A percentile compares a stretch with the other conserved stretches of the same genome.
Evolutionary conservation across 768 basidiomycete species (phyloP).

Genomic region (Panaeolus papilionaceus): DNA sequence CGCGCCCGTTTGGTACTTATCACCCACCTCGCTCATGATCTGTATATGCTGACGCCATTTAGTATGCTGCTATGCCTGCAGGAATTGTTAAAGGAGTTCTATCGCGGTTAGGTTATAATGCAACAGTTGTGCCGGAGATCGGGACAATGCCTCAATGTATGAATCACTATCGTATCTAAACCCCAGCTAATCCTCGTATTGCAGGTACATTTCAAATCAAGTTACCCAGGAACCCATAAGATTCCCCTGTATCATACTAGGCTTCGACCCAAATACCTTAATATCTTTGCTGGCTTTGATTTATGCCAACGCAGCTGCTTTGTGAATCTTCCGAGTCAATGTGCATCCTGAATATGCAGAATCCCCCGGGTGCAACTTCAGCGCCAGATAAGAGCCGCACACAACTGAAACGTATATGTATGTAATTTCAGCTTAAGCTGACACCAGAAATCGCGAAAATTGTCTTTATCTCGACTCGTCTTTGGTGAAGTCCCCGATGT

Average conservation of each 20-base stretch:
- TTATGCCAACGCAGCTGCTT: not conserved
- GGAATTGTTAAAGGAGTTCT: conserved; percentile 89
- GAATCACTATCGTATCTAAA: conserved; percentile 16
- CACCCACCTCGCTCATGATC: not conserved
- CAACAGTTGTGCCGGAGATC: conserved; percentile 80
- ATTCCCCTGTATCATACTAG: not conserved
- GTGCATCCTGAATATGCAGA: no score
- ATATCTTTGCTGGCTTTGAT: not conserved
- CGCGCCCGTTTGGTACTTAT: conserved; percentile 68
- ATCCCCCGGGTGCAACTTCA: no score
- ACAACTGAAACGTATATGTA: no score
- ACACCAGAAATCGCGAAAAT: no score
- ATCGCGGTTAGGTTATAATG: conserved; percentile 75
- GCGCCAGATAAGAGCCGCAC: no score
- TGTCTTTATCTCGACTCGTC: no score
- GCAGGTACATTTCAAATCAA: conserved; percentile 89
- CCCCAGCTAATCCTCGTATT: conserved; percentile 15
- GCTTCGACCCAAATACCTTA: not conserved
- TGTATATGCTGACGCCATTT: not conserved
- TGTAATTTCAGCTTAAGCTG: no score
- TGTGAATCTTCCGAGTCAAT: not conserved
- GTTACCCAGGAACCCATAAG: conserved; percentile 62
- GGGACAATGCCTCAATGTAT: conserved; percentile 86
- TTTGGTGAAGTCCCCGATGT: no score
- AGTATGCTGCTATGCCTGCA: conserved; percentile 85